Evolutionary conservation across 768 basidiomycete species (phyloP), one percentile per base, ranked within the genome.

Genomic region (Serendipita sp.): DNA sequence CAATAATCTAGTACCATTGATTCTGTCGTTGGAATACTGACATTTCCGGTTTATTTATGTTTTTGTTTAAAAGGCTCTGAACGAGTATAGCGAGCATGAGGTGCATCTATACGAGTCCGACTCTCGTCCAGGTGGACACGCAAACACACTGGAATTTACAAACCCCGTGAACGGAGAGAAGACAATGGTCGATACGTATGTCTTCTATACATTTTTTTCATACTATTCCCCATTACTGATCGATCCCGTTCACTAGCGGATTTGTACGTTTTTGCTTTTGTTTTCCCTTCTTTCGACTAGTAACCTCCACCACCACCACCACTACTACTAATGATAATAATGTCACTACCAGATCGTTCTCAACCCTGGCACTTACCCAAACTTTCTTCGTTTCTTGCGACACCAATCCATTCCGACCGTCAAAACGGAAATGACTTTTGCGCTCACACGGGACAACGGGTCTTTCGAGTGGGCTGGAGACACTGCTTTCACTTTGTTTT

Each of bases 381-480:
- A 90, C 71, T 87, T 89, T 70, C 77, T 87, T 58, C 79, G 81
- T 45, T 91, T 90, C 70, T 76, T 89, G 37, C 72, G 75, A 15
- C 75, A 79, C 53, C 73, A 77, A 3, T 69, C 72, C 13, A 78
- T 88, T 44, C 74, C 73, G 3, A 77, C 83, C 34, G 68, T 81
- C 45, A 77, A 79, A 2, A 87, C 86, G 0, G 81, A 83, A 64
- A 90, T 89, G 87, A 84, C 87, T 0, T 89, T 90, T 73, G 81
- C 82, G 67, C 81, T 91, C 44, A 86, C 87, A 2, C 78, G 87
- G 55, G 85, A 89, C 71, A 65, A 71, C 23, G 88, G 87, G 0
- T 71, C 69, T 0, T 87, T 87, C 68, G 87, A 90, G 71, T 90
- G 88, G 86, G 85, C 87, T 2, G 86, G 87, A 34, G 80, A 81